Conservation (phyloP, 495 filamentous ascomycete genomes). For the Aspergillus affinis region DNA sequence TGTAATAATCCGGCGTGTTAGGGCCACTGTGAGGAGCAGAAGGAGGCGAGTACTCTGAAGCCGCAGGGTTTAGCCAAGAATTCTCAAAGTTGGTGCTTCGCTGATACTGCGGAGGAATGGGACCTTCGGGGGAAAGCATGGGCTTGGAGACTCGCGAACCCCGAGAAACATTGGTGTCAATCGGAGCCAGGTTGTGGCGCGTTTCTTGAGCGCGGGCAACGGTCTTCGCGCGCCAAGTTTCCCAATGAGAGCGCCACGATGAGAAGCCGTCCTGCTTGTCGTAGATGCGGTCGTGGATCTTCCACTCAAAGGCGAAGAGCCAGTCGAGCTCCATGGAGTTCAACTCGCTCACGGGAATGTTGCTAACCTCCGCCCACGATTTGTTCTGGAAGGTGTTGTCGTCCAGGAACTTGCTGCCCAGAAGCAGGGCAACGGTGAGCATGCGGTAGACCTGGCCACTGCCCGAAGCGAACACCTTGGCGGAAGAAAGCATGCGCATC, state of each 20-base stretch:
- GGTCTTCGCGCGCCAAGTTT: conserved; percentile 69
- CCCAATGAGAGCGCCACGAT: conserved; percentile 83
- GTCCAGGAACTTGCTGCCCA: conserved; percentile 97
- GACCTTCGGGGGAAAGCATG: conserved; percentile 50
- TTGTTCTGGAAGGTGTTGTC: conserved; percentile 99
- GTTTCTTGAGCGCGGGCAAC: conserved; percentile 49
- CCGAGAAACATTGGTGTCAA: conserved; percentile 65
- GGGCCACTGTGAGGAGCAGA: conserved; percentile 69
- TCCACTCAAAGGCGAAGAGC: conserved; percentile 81
- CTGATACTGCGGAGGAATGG: conserved; percentile 53
- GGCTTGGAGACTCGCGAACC: conserved; percentile 45
- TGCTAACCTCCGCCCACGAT: conserved; percentile 97
- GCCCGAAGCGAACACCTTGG: conserved; percentile 54
- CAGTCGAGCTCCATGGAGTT: conserved; percentile 92
- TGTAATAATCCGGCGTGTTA: conserved; percentile 59
- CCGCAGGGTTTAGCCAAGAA: conserved; percentile 52
- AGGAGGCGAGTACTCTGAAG: conserved; percentile 63
- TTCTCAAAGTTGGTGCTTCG: conserved; percentile 48
- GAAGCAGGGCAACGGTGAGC: conserved; percentile 81
- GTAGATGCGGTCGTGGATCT: conserved; percentile 83
- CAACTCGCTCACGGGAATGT: conserved; percentile 81
- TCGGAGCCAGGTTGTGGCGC: conserved; percentile 61
- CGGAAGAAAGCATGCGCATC: conserved; percentile 68
- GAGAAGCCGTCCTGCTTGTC: conserved; percentile 75
- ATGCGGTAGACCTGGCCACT: conserved; percentile 85